Percentiles rank a stretch among this genome's conserved stretches.
phyloP scores from a whole-genome alignment of 192 early-diverging fungal species.

The Pilaira anomala region DNA sequence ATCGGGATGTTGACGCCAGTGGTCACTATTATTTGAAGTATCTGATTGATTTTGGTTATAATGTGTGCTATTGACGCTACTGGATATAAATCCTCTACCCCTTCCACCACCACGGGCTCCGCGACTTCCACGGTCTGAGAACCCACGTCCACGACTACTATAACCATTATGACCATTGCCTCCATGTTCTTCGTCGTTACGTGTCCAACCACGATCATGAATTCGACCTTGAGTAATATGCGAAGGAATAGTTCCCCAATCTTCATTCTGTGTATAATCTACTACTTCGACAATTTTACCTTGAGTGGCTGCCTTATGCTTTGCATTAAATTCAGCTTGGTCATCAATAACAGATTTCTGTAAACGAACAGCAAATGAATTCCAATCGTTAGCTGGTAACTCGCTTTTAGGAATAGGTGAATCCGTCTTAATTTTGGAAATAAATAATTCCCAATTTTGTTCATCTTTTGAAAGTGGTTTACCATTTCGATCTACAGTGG shows the following conservation, averaged over 20 bases:
- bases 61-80: neutral
- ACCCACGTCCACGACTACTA: neutral
- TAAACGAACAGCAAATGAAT: neutral
- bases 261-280: slow-evolving; percentile 12
- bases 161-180: neutral
- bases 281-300: neutral
- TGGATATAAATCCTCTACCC: slow-evolving; percentile 11
- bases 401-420: neutral
- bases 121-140: too few species aligned
- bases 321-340: neutral
- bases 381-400: neutral
- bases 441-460: slow-evolving; percentile 3
- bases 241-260: neutral
- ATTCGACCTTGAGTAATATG: neutral
- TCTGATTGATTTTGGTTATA: neutral
- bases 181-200: neutral
- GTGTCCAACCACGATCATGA: slow-evolving; percentile 1
- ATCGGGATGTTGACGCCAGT: slow-evolving; percentile 14
- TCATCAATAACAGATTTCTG: neutral
- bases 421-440: neutral
- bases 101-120: slow-evolving; percentile 3
- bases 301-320: too few species aligned
- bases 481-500: neutral
- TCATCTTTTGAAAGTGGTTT: slow-evolving; percentile 4
- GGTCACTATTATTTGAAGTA: neutral